phyloP scores from a whole-genome alignment of 345 rosid species.

The Tarenaya hassleriana region DNA sequence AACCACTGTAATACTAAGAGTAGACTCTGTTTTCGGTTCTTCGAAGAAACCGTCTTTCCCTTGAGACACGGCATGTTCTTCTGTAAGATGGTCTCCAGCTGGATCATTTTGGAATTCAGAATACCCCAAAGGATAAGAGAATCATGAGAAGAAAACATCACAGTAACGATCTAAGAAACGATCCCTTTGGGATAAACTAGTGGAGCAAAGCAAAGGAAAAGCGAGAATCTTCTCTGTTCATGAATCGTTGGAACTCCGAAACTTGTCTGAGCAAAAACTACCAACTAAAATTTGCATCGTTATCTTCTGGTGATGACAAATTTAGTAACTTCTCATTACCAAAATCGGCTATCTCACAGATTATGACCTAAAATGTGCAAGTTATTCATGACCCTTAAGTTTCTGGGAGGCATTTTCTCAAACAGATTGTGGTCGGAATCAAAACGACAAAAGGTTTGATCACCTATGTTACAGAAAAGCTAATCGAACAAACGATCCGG shows the following conservation, averaged over 20 bases:
- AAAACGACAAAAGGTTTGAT: not conserved
- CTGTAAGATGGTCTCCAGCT: slow-evolving; percentile 38
- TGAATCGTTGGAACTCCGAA: not conserved
- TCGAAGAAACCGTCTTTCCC: slow-evolving; percentile 24
- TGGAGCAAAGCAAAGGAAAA: no score
- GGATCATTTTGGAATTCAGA: slow-evolving; percentile 23
- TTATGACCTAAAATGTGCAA: not conserved
- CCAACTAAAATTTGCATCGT: no score
- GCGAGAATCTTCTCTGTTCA: not conserved
- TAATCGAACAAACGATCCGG: not conserved
- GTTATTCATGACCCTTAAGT: no score
- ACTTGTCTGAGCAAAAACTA: no score
- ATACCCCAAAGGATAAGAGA: not conserved
- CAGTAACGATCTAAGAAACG: no score
- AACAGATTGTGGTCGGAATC: no score
- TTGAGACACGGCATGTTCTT: slow-evolving; percentile 21
- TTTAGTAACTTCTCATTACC: not conserved
- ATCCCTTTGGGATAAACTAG: no score
- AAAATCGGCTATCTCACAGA: not conserved
- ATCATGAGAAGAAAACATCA: no score
- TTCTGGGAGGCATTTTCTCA: not conserved
- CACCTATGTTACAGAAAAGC: not conserved
- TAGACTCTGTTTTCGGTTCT: slow-evolving; percentile 34
- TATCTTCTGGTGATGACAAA: no score
- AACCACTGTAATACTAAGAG: slow-evolving; percentile 74